Evolutionary conservation across 331 rosid genomes (phyloP).

Genomic region (Quercus phellos): DNA sequence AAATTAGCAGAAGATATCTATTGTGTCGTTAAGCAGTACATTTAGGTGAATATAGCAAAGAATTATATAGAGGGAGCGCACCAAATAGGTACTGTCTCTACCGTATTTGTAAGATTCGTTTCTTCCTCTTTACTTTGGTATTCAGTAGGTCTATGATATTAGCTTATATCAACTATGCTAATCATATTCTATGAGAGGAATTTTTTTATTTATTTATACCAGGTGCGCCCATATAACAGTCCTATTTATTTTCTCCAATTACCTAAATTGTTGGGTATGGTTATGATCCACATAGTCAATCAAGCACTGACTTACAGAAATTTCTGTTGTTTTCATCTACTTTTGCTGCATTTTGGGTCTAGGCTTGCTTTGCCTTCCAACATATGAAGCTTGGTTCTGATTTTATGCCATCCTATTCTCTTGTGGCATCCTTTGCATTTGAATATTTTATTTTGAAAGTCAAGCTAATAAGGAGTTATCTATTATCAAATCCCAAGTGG

Average conservation of each 20-base stretch:
- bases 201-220: no score
- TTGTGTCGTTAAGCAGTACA: not conserved
- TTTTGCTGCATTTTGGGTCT: not conserved
- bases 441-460: no score
- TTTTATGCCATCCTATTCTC: not conserved
- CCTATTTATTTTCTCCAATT: not conserved
- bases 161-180: no score
- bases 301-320: not conserved
- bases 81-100: no score
- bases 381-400: not conserved
- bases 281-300: not conserved
- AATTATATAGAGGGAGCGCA: not conserved
- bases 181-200: no score
- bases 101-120: no score
- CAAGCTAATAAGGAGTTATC: no score
- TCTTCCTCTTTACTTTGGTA: no score
- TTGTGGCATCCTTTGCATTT: no score
- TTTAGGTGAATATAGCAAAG: not conserved
- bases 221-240: not conserved
- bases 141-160: no score
- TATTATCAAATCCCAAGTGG: not conserved
- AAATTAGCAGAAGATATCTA: not conserved
- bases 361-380: not conserved
- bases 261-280: not conserved
- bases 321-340: no score